These are phyloP conservation scores for Deinandra increscens DNA, from an alignment of 129 eudicot species.

Conservation along the genomic window DNA sequence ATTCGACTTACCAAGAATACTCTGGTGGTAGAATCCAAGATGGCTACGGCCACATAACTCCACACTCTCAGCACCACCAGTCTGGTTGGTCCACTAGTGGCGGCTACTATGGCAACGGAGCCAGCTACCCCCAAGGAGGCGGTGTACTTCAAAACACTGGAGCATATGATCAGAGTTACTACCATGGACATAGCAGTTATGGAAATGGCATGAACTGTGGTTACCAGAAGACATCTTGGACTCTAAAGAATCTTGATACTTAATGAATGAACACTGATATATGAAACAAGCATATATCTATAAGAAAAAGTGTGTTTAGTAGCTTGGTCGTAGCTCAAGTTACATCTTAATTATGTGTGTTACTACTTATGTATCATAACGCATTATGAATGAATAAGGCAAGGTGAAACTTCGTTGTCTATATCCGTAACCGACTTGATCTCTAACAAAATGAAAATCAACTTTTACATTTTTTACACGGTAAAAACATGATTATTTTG, in stretches of 20 bases:
- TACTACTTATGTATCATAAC: background rate
- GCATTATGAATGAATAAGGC: background rate
- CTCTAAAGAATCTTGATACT: conserved; percentile 35
- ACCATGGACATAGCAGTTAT: conserved; percentile 16
- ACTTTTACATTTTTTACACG: too few relatives aligned
- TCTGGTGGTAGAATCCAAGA: too few relatives aligned
- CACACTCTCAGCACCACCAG: too few relatives aligned
- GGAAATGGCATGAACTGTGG: conserved; percentile 25
- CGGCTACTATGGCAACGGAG: too few relatives aligned
- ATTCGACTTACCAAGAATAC: too few relatives aligned
- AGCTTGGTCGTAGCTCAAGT: conserved; percentile 22
- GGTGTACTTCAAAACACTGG: background rate
- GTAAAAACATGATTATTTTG: too few relatives aligned
- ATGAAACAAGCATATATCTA: too few relatives aligned
- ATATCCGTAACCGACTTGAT: background rate
- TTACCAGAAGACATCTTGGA: conserved; percentile 33
- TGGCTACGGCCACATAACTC: too few relatives aligned
- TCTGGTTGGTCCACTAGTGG: too few relatives aligned
- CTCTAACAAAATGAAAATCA: too few relatives aligned
- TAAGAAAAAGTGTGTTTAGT: conserved; percentile 11
- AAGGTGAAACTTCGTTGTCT: background rate
- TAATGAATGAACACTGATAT: conserved; percentile 21
- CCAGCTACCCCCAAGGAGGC: too few relatives aligned
- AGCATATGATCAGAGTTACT: conserved; percentile 20
- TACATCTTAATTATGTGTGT: conserved; percentile 24